Percentiles rank a stretch among this genome's conserved stretches.
Conservation (phyloP, 2,329 filamentous ascomycete genomes). For the Cladosporium sp. region DNA sequence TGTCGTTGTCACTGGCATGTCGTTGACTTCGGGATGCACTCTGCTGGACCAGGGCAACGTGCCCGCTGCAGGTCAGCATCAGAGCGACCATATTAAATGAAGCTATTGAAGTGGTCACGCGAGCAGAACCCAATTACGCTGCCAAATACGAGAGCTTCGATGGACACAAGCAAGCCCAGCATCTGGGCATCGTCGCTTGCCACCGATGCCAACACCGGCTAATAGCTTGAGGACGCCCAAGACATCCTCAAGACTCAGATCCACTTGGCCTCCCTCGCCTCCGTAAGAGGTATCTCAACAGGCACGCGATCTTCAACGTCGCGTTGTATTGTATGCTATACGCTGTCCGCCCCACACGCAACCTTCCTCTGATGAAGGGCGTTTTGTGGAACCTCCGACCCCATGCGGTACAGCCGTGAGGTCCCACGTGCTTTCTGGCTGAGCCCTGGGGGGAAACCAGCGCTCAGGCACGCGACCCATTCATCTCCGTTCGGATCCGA, state of each 20-base stretch:
- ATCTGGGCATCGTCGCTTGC: neutral
- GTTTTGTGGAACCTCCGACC: neutral
- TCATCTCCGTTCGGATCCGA: neutral
- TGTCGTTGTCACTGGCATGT: neutral
- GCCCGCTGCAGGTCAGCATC: neutral
- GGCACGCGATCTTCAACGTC: neutral
- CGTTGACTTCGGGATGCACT: neutral
- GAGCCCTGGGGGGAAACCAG: neutral
- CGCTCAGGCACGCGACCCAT: conserved; percentile 3
- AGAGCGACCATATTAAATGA: neutral
- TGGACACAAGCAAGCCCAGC: neutral
- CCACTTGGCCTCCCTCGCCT: conserved; percentile 1
- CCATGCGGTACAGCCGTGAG: neutral
- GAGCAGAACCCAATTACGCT: neutral
- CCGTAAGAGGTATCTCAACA: neutral
- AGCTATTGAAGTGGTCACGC: conserved; percentile 1
- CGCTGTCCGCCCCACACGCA: neutral
- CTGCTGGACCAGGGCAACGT: neutral
- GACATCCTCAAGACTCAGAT: conserved; percentile 1
- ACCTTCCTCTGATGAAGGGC: neutral
- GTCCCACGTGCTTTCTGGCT: neutral
- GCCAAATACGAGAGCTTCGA: neutral
- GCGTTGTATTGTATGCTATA: neutral
- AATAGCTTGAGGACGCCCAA: conserved; percentile 14
- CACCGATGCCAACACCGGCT: conserved; percentile 11